These are phyloP conservation scores for Monilinia vaccinii-corymbosi DNA, from an alignment of 2,329 filamentous ascomycete species.

Conservation along the genomic window DNA sequence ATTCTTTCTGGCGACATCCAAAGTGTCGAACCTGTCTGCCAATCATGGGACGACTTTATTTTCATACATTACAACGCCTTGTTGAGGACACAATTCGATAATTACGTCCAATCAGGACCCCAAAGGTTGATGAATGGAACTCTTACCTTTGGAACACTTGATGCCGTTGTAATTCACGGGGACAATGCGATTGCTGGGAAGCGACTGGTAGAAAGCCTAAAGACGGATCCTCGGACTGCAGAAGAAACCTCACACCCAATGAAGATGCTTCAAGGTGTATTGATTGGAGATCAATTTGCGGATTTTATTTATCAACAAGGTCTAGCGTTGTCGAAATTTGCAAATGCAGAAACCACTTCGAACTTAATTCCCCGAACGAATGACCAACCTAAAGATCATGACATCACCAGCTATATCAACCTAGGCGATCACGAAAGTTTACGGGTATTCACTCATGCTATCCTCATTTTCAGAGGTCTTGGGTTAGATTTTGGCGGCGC, in stretches of 20 bases:
- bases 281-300: conserved; percentile 56
- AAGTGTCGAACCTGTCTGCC: conserved; percentile 68
- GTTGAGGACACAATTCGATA: conserved; percentile 69
- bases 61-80: conserved; percentile 86
- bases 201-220: conserved; percentile 52
- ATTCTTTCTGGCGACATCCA: conserved; percentile 76
- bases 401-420: conserved; percentile 41
- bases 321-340: conserved; percentile 38
- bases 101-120: conserved; percentile 50
- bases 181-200: conserved; percentile 43
- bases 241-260: conserved; percentile 54
- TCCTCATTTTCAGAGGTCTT: conserved; percentile 57
- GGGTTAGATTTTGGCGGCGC: conserved; percentile 38
- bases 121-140: conserved; percentile 44
- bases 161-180: conserved; percentile 54
- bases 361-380: conserved; percentile 36
- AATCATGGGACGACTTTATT: conserved; percentile 76
- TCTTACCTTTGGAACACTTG: conserved; percentile 52
- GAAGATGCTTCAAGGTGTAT: conserved; percentile 67
- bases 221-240: conserved; percentile 44
- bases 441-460: conserved; percentile 61
- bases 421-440: conserved; percentile 54
- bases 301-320: conserved; percentile 52
- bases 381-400: conserved; percentile 29
- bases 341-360: conserved; percentile 36